Conservation (phyloP, 179 eudicot species). For the Beta corolliflora region DNA sequence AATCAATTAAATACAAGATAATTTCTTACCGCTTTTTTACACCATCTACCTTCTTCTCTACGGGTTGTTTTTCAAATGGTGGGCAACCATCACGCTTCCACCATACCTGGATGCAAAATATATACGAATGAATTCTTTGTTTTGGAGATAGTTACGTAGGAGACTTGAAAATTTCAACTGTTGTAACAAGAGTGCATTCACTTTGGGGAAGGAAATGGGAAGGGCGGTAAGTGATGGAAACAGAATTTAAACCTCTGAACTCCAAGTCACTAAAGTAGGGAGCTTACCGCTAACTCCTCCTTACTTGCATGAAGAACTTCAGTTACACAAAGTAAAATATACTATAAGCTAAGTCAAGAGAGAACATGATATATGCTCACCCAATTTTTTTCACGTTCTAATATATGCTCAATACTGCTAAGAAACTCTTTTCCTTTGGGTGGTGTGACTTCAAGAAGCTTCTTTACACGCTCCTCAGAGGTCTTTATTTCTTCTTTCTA, state of each 20-base stretch:
- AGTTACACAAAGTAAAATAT: background rate
- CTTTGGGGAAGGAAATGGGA: background rate
- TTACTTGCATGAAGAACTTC: background rate
- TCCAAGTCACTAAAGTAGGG: background rate
- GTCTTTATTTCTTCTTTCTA: slow-evolving; percentile 90
- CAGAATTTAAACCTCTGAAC: background rate
- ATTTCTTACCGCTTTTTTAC: slow-evolving; percentile 72
- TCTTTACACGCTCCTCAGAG: slow-evolving; percentile 89
- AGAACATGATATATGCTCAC: slow-evolving; percentile 39
- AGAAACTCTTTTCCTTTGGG: slow-evolving; percentile 94
- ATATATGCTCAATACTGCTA: slow-evolving; percentile 77
- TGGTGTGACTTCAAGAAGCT: slow-evolving; percentile 85
- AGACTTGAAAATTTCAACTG: background rate
- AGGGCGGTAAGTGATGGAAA: background rate
- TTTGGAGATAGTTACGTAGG: background rate
- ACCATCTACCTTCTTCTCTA: slow-evolving; percentile 75
- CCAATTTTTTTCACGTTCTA: slow-evolving; percentile 97
- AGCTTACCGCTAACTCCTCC: background rate
- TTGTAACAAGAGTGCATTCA: background rate
- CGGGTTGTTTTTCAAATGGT: slow-evolving; percentile 80
- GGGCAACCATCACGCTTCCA: slow-evolving; percentile 99
- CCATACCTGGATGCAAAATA: slow-evolving; percentile 66
- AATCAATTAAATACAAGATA: background rate
- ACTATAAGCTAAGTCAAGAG: background rate
- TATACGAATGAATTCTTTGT: background rate